These are phyloP conservation scores for Xylaria castorea DNA, from an alignment of 495 filamentous ascomycete genomes.

Conservation along the genomic window DNA sequence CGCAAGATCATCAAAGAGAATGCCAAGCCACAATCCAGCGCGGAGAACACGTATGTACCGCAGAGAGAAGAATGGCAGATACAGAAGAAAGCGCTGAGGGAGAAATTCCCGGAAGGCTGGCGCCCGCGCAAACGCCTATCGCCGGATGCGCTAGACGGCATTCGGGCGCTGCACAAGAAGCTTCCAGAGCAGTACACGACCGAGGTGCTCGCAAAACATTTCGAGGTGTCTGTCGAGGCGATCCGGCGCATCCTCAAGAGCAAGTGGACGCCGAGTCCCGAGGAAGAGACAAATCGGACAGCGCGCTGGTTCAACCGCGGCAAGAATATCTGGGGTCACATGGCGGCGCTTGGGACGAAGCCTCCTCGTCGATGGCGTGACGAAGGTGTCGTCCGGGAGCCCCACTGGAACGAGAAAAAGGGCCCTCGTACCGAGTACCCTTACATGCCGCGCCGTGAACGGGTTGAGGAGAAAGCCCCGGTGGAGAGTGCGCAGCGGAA, in stretches of 20 bases:
- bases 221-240: conserved; percentile 83
- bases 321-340: conserved; percentile 73
- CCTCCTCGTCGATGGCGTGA: conserved; percentile 71
- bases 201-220: conserved; percentile 73
- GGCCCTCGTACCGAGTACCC: conserved; percentile 34
- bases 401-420: conserved; percentile 42
- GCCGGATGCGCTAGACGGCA: conserved; percentile 86
- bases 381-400: conserved; percentile 65
- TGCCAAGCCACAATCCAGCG: neutral
- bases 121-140: conserved; percentile 83
- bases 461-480: neutral
- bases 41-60: neutral
- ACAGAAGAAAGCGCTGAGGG: conserved; percentile 70
- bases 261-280: conserved; percentile 76
- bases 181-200: conserved; percentile 80
- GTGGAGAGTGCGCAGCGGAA: conserved; percentile 23
- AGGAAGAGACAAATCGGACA: conserved; percentile 66
- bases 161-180: conserved; percentile 76
- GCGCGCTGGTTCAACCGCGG: conserved; percentile 81
- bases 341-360: conserved; percentile 72
- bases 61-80: conserved; percentile 66
- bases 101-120: conserved; percentile 84
- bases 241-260: conserved; percentile 85
- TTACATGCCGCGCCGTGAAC: conserved; percentile 12
- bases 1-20: conserved; percentile 33